These are phyloP conservation scores for Neobulgaria alba DNA, from an alignment of 2,329 filamentous ascomycete genomes.

Conservation along the genomic window DNA sequence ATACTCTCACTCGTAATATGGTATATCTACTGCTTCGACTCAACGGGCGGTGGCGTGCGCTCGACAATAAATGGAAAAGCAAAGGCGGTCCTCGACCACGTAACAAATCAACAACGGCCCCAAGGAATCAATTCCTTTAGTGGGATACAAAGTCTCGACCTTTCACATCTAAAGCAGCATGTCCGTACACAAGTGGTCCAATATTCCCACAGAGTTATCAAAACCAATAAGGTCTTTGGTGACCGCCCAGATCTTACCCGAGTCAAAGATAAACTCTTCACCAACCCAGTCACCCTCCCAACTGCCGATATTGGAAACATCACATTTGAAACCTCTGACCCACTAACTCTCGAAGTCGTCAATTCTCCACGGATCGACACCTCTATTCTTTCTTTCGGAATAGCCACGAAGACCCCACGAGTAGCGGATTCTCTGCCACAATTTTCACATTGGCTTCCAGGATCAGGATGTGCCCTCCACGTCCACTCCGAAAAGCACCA, in stretches of 20 bases:
- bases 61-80: background rate
- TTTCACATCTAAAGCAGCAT: constrained; percentile 11
- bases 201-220: constrained; percentile 15
- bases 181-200: constrained; percentile 11
- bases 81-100: background rate
- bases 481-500: constrained; percentile 14
- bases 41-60: too few species aligned
- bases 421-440: constrained; percentile 17
- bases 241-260: constrained; percentile 11
- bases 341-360: constrained; percentile 14
- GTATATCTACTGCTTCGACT: background rate
- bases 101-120: background rate
- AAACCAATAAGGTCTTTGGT: constrained; percentile 5
- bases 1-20: background rate
- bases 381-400: constrained; percentile 20
- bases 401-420: constrained; percentile 17
- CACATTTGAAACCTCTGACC: background rate
- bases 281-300: background rate
- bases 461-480: constrained; percentile 12
- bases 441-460: constrained; percentile 21
- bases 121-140: too few species aligned
- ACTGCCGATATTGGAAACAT: background rate
- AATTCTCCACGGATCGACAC: constrained; percentile 13
- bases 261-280: constrained; percentile 12
- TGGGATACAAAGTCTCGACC: constrained; percentile 6